Evolutionary conservation across 495 filamentous ascomycete genomes (phyloP).

Genomic region (Tuber umbilicatum): DNA sequence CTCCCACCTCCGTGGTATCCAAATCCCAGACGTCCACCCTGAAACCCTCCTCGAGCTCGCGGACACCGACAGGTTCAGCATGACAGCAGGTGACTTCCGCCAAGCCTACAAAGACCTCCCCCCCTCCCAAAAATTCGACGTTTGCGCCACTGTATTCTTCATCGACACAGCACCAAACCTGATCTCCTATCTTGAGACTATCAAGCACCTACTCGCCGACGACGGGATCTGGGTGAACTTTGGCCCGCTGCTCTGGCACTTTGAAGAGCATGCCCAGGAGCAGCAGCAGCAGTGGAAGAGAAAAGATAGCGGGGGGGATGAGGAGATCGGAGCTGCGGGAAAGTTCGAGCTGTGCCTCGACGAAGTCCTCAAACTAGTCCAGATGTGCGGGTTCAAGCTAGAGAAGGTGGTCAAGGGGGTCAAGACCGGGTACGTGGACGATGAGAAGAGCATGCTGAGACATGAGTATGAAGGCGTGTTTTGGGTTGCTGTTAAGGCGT

Average conservation of each 20-base stretch:
- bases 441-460: constrained; percentile 40
- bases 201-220: constrained; percentile 43
- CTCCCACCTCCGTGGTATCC: constrained; percentile 44
- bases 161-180: constrained; percentile 50
- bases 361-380: constrained; percentile 38
- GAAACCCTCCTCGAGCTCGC: constrained; percentile 31
- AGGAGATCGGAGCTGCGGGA: constrained; percentile 8
- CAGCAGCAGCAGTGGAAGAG: constrained; percentile 16
- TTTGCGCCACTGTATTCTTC: constrained; percentile 49
- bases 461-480: constrained; percentile 43
- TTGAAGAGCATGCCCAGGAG: constrained; percentile 30
- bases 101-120: constrained; percentile 46
- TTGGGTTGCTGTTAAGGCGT: constrained; percentile 42
- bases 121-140: constrained; percentile 41
- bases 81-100: constrained; percentile 56
- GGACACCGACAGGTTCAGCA: constrained; percentile 59
- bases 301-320: constrained; percentile 9
- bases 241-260: constrained; percentile 46
- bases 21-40: constrained; percentile 43
- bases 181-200: constrained; percentile 46
- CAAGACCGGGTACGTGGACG: constrained; percentile 42
- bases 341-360: constrained; percentile 43
- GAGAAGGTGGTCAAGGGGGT: constrained; percentile 34
- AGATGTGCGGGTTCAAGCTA: constrained; percentile 42
- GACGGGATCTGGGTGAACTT: constrained; percentile 49